Base-by-base conservation (phyloP, 805 yeast species). In the fission yeast (Schizosaccharomyces pombe) region DNA sequence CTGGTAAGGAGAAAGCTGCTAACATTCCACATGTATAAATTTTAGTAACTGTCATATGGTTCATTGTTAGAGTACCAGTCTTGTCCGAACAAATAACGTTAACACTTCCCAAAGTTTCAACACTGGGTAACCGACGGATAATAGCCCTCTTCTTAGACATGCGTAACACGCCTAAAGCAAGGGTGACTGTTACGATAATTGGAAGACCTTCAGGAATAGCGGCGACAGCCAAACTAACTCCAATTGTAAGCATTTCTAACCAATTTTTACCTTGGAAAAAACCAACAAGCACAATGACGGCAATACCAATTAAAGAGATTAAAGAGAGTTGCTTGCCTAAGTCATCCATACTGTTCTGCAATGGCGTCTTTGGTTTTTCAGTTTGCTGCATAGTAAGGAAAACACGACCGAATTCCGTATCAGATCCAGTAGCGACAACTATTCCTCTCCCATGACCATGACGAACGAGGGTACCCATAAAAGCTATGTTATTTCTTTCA, bases 201-300 rank as follows among this genome's bases (percentile, higher is more conserved):
- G 99, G 98, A 60, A 91, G 75, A 55, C 99, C 99, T 68, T 91
- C 99, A 4, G 99, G 99, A 61, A 91, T 91, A 2, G 98, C 98
- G 53, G 99, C 99, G 19, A 91, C 99, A 2, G 98, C 99, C 58
- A 91, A 72, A 1, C 96, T 86, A 8, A 91, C 99, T 1, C 95
- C 85, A 56, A 91, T 86, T 66, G 89, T 95, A 69, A 91, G 89
- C 96, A 93, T 91, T 58, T 91, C 97, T 56, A 91, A 74, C 95
- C 96, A 87, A 8, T 83, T 75, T 58, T 94, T 81, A 52, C 98
- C 97, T 69, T 91, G 95, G 52, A 85, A 56, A 22, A 91, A 73
- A 56, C 98, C 99, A 60, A 91, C 74, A 24, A 91, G 63, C 62
- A 95, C 89, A 63, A 91, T 91, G n/a, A 82, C 65, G 52, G 94